Evolutionary conservation across 345 rosid species (phyloP), one percentile per base, ranked within the genome.

Genomic region (Acer negundo): DNA sequence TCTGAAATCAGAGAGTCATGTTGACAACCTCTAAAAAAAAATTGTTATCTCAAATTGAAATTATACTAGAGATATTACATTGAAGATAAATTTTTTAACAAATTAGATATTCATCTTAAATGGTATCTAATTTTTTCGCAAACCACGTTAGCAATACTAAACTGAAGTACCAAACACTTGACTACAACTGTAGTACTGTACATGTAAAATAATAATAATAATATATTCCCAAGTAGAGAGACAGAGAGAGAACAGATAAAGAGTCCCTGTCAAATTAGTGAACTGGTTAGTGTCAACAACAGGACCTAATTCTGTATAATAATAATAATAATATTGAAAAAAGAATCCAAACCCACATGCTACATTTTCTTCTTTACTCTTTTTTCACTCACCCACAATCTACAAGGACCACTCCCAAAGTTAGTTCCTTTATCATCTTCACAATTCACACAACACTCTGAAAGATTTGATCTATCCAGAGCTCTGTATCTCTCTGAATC

Each of bases 231-330:
- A 35, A 3, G 6, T 31, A 31, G 49, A 44, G 49, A 44, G 49
- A 44, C 12, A 42, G 12, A 44, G 47, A 22, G 17, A 1, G 19
- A 42, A 16, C 55, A 20, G 84, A 61, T 82, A 35, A 83, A 35
- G 65, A 68, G 83, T 86, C 87, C 1, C 28, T 53, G 75, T 84
- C 86, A 6, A 49, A 61, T 72, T 72, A 13, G 82, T 66, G 79
- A 84, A 79, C 77, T 65, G 10, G 44, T 80, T 55, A 62, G 19
- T 51, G 67, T 82, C 84, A 72, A 58, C 67, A 64, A 26, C 69
- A 53, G 31, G 8, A 58, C 59, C 55, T 44, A 42, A 44, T 20
- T 20, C 46, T 65, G 49, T 61, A 49, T 46, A 49, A 44, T 8
- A 62, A 4, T 6, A 8, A 62, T 9, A 44, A 13, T n/a, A 13